These are phyloP conservation scores for Chamaenerion angustifolium DNA, from an alignment of 345 rosid species.

Conservation along the genomic window DNA sequence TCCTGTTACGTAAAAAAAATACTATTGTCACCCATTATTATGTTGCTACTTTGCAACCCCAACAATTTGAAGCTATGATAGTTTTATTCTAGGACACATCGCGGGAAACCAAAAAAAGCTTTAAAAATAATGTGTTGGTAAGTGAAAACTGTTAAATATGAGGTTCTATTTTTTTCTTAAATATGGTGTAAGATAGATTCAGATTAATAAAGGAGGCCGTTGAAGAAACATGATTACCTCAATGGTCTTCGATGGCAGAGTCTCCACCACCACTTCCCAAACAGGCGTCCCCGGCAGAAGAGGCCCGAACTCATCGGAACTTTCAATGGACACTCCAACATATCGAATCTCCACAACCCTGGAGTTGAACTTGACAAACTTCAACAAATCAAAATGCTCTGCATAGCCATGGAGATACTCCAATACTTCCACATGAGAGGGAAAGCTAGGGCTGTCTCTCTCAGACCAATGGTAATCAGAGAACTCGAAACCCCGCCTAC, in stretches of 20 bases:
- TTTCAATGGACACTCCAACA: constrained; percentile 16
- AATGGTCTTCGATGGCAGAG: constrained; percentile 27
- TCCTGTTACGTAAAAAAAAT: no score
- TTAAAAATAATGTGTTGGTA: no score
- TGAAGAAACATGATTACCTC: constrained; percentile 53
- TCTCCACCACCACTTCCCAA: constrained; percentile 74
- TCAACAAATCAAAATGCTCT: constrained; percentile 47
- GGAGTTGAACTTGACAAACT: constrained; percentile 44
- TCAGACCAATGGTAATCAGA: constrained; percentile 76
- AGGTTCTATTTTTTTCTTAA: no score
- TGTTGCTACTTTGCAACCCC: no score
- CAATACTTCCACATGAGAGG: constrained; percentile 47
- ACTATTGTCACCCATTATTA: no score
- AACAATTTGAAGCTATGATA: no score
- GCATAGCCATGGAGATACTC: constrained; percentile 78
- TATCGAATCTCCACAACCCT: constrained; percentile 57
- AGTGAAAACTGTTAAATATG: no score
- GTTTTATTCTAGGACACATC: no score
- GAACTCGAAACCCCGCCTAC: constrained; percentile 59
- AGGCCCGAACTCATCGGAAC: constrained; percentile 16
- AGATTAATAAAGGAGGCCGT: no score
- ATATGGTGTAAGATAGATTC: no score
- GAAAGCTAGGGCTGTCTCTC: constrained; percentile 50
- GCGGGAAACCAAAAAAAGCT: no score
- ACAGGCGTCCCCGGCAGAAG: constrained; percentile 44